Conservation (phyloP, 495 filamentous ascomycete genomes). For the Penicillium arizonense region DNA sequence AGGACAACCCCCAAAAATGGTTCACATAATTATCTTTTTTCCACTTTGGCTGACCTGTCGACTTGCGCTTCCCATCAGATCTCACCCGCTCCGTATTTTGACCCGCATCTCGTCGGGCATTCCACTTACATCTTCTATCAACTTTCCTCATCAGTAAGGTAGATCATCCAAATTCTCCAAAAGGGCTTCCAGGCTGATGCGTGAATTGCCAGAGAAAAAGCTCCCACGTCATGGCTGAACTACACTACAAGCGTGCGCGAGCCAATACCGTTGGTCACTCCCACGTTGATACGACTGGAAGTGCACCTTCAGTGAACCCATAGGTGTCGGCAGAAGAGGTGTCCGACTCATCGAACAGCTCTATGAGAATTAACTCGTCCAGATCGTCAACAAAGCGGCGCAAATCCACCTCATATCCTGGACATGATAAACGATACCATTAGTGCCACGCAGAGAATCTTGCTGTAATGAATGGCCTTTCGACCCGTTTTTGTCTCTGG, state of each 20-base stretch:
- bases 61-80: too few species aligned
- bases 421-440: background rate
- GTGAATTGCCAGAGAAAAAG: too few species aligned
- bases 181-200: background rate
- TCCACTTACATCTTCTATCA: too few species aligned
- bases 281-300: background rate
- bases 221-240: background rate
- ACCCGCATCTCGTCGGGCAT: too few species aligned
- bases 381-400: background rate
- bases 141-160: background rate
- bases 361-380: background rate
- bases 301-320: background rate
- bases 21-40: too few species aligned
- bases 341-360: background rate
- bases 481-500: too few species aligned
- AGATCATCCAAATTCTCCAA: background rate
- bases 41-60: too few species aligned
- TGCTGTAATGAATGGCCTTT: too few species aligned
- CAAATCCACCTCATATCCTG: background rate
- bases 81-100: too few species aligned
- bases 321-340: background rate
- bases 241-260: background rate
- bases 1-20: too few species aligned
- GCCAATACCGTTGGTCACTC: background rate
- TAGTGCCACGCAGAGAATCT: background rate